Conservation (phyloP, 164 flowering plant species). For the Vitis labrusca region DNA sequence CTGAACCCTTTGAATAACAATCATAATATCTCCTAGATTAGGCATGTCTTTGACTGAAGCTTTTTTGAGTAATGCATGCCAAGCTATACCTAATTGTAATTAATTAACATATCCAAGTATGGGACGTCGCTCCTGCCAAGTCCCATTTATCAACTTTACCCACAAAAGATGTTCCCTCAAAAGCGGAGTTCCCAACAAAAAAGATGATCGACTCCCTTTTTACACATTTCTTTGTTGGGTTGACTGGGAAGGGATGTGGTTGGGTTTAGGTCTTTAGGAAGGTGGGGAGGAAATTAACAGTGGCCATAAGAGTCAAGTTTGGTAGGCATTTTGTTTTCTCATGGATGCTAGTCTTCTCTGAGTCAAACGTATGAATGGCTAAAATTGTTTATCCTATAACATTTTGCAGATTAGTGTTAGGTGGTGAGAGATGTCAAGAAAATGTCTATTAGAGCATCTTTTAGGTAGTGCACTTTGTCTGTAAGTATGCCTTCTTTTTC, state of each 20-base stretch:
- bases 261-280: conserved; percentile 5
- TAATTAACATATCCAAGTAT: not conserved
- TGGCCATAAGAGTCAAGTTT: not conserved
- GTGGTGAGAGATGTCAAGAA: not conserved
- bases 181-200: not conserved
- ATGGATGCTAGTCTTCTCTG: not conserved
- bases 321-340: not conserved
- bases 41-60: conserved; percentile 2
- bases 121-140: not conserved
- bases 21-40: not conserved
- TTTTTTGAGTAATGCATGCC: not conserved
- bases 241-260: not conserved
- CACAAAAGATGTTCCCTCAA: not conserved
- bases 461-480: not conserved
- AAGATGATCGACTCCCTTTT: not conserved
- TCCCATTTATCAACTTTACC: not conserved
- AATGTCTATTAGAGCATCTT: not conserved
- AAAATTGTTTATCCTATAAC: not conserved
- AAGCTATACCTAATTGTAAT: not conserved
- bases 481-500: not conserved
- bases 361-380: conserved; percentile 6
- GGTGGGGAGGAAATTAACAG: not conserved
- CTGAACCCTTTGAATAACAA: too few relatives aligned
- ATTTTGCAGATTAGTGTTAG: not conserved
- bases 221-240: not conserved